These are phyloP conservation scores for Rubus parviflorus DNA, from an alignment of 306 rosid genomes.

Conservation along the genomic window DNA sequence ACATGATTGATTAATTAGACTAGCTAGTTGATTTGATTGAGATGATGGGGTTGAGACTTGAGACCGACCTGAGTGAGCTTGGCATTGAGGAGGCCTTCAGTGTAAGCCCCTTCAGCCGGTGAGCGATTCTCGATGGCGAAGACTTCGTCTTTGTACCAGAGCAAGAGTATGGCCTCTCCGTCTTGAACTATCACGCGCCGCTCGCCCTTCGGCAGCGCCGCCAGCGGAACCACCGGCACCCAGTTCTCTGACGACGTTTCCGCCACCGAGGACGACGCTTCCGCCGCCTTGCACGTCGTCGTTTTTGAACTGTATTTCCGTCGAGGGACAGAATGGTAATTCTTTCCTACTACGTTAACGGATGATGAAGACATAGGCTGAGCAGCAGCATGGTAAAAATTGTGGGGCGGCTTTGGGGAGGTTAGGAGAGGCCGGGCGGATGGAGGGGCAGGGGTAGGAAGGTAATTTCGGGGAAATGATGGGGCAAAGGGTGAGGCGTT, in stretches of 20 bases:
- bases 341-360: neutral
- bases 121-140: slow-evolving; percentile 86
- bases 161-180: slow-evolving; percentile 58
- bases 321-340: neutral
- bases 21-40: too few relatives aligned
- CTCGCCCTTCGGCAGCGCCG: slow-evolving; percentile 91
- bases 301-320: neutral
- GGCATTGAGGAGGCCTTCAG: slow-evolving; percentile 85
- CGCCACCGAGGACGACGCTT: neutral
- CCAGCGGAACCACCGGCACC: slow-evolving; percentile 88
- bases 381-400: neutral
- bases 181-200: slow-evolving; percentile 89
- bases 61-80: slow-evolving; percentile 83
- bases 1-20: too few relatives aligned
- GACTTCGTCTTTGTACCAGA: slow-evolving; percentile 80
- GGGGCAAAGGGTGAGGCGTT: slow-evolving; percentile 41
- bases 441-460: slow-evolving; percentile 15
- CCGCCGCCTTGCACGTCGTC: slow-evolving; percentile 50
- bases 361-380: neutral
- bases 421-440: slow-evolving; percentile 8
- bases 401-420: slow-evolving; percentile 12
- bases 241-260: slow-evolving; percentile 40
- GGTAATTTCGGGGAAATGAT: slow-evolving; percentile 30
- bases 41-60: neutral
- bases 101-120: slow-evolving; percentile 97